Percentiles rank a stretch among this genome's conserved stretches.
These are phyloP conservation scores for Aspergillus sp. DNA, from an alignment of 2,329 filamentous ascomycete genomes.

Conservation along the genomic window DNA sequence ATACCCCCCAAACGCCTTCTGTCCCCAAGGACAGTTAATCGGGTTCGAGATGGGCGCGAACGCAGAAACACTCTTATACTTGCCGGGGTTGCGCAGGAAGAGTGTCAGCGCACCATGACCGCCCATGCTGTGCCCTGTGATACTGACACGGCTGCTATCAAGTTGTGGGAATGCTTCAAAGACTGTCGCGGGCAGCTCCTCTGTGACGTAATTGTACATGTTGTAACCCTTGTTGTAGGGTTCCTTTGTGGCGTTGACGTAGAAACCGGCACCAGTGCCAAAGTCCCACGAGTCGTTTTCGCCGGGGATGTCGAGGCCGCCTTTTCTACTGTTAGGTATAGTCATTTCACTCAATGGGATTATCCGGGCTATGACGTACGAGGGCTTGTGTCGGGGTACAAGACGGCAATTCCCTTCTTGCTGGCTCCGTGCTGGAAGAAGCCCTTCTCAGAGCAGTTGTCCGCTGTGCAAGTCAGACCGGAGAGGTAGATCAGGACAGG, in stretches of 20 bases:
- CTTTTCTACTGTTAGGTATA: conserved; percentile 36
- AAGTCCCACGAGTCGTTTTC: conserved; percentile 92
- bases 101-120: conserved; percentile 92
- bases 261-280: conserved; percentile 89
- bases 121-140: conserved; percentile 96
- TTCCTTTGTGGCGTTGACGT: conserved; percentile 76
- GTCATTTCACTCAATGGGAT: neutral
- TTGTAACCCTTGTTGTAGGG: conserved; percentile 79
- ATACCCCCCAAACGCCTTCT: conserved; percentile 93
- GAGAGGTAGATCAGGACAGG: conserved; percentile 92
- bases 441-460: conserved; percentile 73
- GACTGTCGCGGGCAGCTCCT: conserved; percentile 77
- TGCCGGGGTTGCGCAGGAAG: conserved; percentile 81
- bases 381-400: conserved; percentile 94
- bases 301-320: conserved; percentile 74
- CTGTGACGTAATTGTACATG: conserved; percentile 92
- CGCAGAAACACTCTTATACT: conserved; percentile 84
- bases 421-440: conserved; percentile 87
- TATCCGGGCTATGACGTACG: conserved; percentile 51
- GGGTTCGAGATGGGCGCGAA: conserved; percentile 92
- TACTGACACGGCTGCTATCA: conserved; percentile 70
- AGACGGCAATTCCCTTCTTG: conserved; percentile 79
- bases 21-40: conserved; percentile 81
- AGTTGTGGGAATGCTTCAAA: conserved; percentile 71
- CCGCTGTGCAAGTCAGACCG: conserved; percentile 89